phyloP scores from a whole-genome alignment of 164 flowering plant species.

The Magnolia sinica region DNA sequence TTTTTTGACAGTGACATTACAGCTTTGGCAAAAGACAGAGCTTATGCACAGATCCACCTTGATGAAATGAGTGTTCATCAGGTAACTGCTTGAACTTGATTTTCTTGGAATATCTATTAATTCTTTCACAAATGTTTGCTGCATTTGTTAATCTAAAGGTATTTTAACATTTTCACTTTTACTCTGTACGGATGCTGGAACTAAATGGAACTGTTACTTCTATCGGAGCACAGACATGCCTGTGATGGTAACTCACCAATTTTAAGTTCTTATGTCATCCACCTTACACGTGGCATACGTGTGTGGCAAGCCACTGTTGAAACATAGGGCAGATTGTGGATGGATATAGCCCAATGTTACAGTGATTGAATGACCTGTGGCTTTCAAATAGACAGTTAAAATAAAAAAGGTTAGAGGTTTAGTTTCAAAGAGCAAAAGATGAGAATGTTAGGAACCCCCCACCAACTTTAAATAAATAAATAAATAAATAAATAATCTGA shows the following conservation, averaged over 20 bases:
- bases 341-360: too few relatives aligned
- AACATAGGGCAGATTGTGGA: too few relatives aligned
- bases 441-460: too few relatives aligned
- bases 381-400: too few relatives aligned
- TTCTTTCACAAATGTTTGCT: neutral
- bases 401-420: too few relatives aligned
- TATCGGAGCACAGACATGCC: neutral
- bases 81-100: slow-evolving; percentile 25
- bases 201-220: neutral
- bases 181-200: neutral
- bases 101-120: neutral
- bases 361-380: too few relatives aligned
- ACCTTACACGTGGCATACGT: neutral
- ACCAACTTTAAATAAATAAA: too few relatives aligned
- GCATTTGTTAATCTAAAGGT: neutral
- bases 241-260: neutral
- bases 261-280: neutral
- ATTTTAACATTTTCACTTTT: neutral
- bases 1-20: slow-evolving; percentile 42
- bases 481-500: too few relatives aligned
- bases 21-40: slow-evolving; percentile 65
- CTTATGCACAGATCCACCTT: slow-evolving; percentile 53
- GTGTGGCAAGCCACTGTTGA: too few relatives aligned
- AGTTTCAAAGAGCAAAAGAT: too few relatives aligned
- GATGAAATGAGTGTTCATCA: slow-evolving; percentile 65